Evolutionary conservation across 176 grass and related monocot genomes (phyloP).

Genomic region (Oryza glaberrima): DNA sequence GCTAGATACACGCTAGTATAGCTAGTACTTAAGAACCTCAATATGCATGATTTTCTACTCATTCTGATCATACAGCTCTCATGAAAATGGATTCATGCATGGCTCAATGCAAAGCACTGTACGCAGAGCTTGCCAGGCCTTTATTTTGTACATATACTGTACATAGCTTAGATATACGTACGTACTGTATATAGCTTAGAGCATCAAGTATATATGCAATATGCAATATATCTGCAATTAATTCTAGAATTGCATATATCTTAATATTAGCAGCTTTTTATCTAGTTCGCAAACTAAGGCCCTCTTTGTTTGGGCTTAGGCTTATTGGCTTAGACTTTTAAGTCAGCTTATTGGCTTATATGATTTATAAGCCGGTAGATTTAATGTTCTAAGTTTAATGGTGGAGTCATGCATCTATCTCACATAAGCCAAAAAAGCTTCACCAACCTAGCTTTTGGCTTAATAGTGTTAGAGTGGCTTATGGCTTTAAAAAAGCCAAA

Average conservation of each 20-base stretch:
- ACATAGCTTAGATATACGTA: no score
- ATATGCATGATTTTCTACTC: constrained; percentile 31
- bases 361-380: no score
- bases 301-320: no score
- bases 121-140: background rate
- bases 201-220: background rate
- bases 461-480: no score
- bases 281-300: background rate
- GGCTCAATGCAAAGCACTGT: constrained; percentile 18
- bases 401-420: no score
- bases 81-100: constrained; percentile 18
- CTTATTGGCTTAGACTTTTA: no score
- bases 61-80: constrained; percentile 29
- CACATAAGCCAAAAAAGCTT: no score
- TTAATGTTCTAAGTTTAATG: no score
- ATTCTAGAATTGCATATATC: background rate
- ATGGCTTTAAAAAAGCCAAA: no score
- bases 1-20: background rate
- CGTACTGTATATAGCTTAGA: background rate
- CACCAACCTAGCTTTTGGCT: no score
- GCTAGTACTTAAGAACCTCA: background rate
- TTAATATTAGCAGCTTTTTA: background rate
- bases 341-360: no score
- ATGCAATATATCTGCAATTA: background rate
- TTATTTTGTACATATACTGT: background rate